Evolutionary conservation across 2,329 filamentous ascomycete species (phyloP), one percentile per base, ranked within the genome.

Genomic region (Claviceps purpurea): DNA sequence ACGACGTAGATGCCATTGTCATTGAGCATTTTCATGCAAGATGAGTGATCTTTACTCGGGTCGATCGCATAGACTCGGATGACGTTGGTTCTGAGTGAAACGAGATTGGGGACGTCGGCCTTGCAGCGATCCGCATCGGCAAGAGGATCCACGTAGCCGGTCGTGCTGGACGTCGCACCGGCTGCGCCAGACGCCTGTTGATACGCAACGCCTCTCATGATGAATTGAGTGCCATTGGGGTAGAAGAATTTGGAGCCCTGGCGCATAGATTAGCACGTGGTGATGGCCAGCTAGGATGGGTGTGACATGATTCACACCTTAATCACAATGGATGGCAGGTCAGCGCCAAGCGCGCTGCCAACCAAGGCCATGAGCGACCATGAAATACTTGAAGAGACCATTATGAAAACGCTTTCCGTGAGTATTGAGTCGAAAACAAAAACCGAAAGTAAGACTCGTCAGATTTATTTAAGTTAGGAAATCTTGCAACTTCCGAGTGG

Each of bases 31-130:
- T 77, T 74, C 91, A 98, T 96, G 74, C 93, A 97, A 49, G 75
- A 77, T 52, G 78, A 75, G 73, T 98, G 93, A 71, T 94, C 76
- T 59, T 76, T 68, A 16, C 75, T 80, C 24, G 91, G 87, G 72
- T 97, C 80, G 62, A 98, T 81, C 61, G 91, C 89, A 69, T 98
- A 98, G 51, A 93, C 90, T 70, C 93, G 91, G 69, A 98, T 91
- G 61, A 84, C 83, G 73, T 98, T 98, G 70, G 89, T 96, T 57
- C 82, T 77, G 56, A 96, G 79, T 67, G 87, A 73, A 65, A 78
- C 68, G 59, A 98, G 77, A 61, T 86, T 81, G 45, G 89, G 88
- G 47, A 98, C 79, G 66, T 98, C 93, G 62, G 90, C 87, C 67
- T 80, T 78, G 78, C 93, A 97, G 59, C 72, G 70, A 39, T 73